Evolutionary conservation across 2,329 filamentous ascomycete species (phyloP), one percentile per base, ranked within the genome.

Genomic region (Claviceps purpurea): DNA sequence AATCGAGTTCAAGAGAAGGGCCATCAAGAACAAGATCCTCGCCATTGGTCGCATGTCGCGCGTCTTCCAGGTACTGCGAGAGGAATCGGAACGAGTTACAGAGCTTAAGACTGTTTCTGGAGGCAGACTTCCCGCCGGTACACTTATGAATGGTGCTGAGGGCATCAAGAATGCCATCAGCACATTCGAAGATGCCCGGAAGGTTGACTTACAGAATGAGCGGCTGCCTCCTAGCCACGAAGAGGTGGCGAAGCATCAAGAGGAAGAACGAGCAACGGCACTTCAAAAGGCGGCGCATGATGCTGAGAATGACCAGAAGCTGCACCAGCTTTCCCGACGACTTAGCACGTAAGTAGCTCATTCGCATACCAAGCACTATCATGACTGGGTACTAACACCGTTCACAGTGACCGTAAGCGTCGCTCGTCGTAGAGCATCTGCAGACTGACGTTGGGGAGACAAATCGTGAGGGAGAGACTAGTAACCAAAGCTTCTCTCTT

Each of bases 1-100:
- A 50, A 88, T 85, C 61, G 93, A 98, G 66, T 91, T 85, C 75
- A 97, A 96, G 78, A 81, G 93, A 63, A 84, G 90, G 46, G 90
- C 90, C 3, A 95, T 98, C 79, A 97, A 97, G 78, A 98, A 98
- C 82, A 98, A 98, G 77, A 97, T 98, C 64, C 74, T 98, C 61
- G 93, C 93, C 55, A 98, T 98, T 63, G 93, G 93, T 34, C 88
- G 93, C 60, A 77, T 98, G 58, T 97, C 93, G 40, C 87, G 93
- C 61, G 93, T 98, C 55, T 98, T 98, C 84, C 93, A 98, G 68
- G 93, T 98, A 49, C 72, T 98, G 61, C 89, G 93, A 63, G 93
- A 98, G 71, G 93, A 98, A 70, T 95, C 90, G 2, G 93, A 98
- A 74, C 82, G 86, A 61, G 90, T 98, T 52, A 96, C 91, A 41